Conservation (phyloP, 139 green algal species). For the Ettlia oleoabundans region DNA sequence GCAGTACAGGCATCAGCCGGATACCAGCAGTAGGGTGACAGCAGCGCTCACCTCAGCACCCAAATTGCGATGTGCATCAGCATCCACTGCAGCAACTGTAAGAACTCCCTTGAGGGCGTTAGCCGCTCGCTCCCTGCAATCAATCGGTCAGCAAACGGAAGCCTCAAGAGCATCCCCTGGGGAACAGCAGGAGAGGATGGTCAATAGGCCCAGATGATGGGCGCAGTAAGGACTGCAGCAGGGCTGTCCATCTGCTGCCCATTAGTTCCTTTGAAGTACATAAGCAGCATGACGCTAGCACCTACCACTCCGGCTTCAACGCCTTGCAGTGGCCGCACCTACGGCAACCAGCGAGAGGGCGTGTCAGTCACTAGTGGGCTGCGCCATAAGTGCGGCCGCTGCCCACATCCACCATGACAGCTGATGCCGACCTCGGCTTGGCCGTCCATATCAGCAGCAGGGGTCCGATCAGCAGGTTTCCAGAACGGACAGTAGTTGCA, state of each 20-base stretch:
- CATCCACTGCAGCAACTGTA: slow-evolving; percentile 75
- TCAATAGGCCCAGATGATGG: too few species aligned
- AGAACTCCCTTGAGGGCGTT: slow-evolving; percentile 76
- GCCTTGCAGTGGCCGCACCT: slow-evolving; percentile 76
- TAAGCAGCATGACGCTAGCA: background rate
- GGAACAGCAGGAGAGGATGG: too few species aligned
- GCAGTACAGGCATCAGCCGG: background rate
- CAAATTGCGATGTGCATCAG: slow-evolving; percentile 65
- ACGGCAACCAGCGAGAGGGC: background rate
- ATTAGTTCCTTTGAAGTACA: too few species aligned
- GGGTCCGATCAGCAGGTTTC: too few species aligned
- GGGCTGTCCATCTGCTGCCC: too few species aligned
- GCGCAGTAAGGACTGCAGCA: too few species aligned
- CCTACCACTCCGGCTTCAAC: slow-evolving; percentile 57
- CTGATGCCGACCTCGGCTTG: too few species aligned
- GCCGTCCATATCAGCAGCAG: too few species aligned
- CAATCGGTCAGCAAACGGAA: slow-evolving; percentile 41
- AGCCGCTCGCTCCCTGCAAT: slow-evolving; percentile 63
- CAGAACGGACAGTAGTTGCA: too few species aligned
- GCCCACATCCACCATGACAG: too few species aligned
- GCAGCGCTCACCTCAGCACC: slow-evolving; percentile 17
- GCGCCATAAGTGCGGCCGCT: too few species aligned
- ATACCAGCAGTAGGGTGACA: background rate
- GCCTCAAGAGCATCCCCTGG: slow-evolving; percentile 30
- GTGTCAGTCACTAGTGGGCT: too few species aligned